Conservation (phyloP, 2,329 filamentous ascomycete species). For the Metarhizium robertsii region DNA sequence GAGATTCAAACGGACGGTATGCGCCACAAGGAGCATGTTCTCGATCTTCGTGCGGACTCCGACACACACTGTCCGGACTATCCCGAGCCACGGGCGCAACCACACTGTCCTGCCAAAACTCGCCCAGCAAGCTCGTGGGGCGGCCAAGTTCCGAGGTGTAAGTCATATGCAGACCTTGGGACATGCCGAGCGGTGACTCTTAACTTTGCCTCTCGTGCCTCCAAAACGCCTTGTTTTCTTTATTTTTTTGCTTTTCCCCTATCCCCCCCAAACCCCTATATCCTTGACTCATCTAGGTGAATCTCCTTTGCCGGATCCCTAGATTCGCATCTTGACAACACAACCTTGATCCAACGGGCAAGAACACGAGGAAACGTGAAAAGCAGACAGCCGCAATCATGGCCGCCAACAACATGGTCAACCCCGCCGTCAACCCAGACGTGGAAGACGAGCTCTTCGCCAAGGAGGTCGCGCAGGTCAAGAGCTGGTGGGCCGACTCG, state of each 20-base stretch:
- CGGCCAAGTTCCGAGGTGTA: conserved; percentile 5
- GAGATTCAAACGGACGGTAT: too few relatives aligned
- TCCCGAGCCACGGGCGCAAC: conserved; percentile 4
- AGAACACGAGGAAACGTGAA: too few relatives aligned
- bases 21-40: conserved; percentile 4
- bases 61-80: conserved; percentile 5
- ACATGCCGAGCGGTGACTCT: background rate
- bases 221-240: background rate
- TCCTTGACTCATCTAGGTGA: too few relatives aligned
- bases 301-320: too few relatives aligned
- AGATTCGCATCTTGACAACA: too few relatives aligned
- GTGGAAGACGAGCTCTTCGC: conserved; percentile 59
- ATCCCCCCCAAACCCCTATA: background rate
- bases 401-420: conserved; percentile 55
- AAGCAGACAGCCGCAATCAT: conserved; percentile 25
- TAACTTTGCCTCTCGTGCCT: background rate
- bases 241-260: background rate
- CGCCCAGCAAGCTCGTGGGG: background rate
- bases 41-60: background rate
- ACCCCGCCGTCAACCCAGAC: conserved; percentile 44
- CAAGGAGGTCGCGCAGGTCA: conserved; percentile 77
- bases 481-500: conserved; percentile 89
- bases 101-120: too few relatives aligned
- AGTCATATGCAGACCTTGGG: background rate
- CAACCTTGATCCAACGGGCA: too few relatives aligned